Percentiles rank a stretch among this genome's conserved stretches.
Conservation (phyloP, 1,139 yeast genomes). For the Lodderomyces margitis region DNA sequence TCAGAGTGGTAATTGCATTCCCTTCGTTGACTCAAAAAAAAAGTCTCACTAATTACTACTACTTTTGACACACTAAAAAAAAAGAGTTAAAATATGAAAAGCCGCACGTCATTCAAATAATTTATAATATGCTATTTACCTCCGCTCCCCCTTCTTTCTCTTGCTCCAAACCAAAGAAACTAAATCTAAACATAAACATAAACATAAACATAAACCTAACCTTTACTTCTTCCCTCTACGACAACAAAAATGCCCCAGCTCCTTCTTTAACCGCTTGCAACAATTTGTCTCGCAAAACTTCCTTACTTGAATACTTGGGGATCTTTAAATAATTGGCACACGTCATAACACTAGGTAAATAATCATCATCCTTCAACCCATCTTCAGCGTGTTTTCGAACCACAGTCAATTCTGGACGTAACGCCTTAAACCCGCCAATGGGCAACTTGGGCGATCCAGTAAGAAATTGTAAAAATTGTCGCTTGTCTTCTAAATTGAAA, state of each 20-base stretch:
- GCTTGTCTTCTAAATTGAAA: slow-evolving; percentile 53
- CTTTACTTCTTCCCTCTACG: slow-evolving; percentile 29
- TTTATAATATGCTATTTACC: no score
- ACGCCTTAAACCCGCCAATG: slow-evolving; percentile 85
- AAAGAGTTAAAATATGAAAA: neutral
- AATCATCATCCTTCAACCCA: slow-evolving; percentile 69
- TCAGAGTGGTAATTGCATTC: no score
- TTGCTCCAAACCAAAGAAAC: no score
- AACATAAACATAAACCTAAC: neutral
- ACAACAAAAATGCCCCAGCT: slow-evolving; percentile 80
- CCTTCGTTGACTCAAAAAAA: no score
- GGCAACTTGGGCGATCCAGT: slow-evolving; percentile 95
- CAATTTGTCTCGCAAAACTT: slow-evolving; percentile 57
- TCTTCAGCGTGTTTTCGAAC: slow-evolving; percentile 79
- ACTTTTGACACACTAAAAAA: no score
- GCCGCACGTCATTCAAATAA: no score
- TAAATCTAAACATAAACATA: neutral
- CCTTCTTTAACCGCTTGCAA: slow-evolving; percentile 82
- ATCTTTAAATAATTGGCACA: slow-evolving; percentile 92
- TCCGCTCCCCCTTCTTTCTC: no score
- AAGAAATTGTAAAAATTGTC: slow-evolving; percentile 79
- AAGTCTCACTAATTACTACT: no score
- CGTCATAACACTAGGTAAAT: slow-evolving; percentile 96
- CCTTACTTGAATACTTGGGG: slow-evolving; percentile 72
- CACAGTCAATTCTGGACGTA: slow-evolving; percentile 82